Evolutionary conservation across 352 stramenopile species (phyloP).

Genomic region (Thalassiosira ordinaria): DNA sequence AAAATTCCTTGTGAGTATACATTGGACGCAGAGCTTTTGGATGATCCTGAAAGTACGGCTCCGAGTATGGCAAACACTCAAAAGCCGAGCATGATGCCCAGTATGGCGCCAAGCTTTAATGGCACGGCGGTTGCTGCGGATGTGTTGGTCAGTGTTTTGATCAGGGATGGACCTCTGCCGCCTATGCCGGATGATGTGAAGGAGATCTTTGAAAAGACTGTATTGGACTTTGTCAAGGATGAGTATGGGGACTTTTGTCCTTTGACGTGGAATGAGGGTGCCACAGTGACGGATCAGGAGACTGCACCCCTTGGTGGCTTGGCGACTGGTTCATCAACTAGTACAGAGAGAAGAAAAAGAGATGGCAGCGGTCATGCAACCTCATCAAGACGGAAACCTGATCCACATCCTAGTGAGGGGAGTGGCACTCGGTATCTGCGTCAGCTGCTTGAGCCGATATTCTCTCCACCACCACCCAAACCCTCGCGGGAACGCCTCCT

Average conservation of each 20-base stretch:
- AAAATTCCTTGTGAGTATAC: conserved; percentile 28
- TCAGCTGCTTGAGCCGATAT: conserved; percentile 14
- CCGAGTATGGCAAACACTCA: conserved; percentile 1
- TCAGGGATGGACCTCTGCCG: conserved; percentile 18
- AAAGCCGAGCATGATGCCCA: conserved; percentile 6
- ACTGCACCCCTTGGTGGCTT: neutral
- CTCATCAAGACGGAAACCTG: neutral
- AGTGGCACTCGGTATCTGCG: conserved; percentile 6
- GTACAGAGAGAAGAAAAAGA: conserved; percentile 4
- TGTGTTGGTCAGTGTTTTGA: conserved; percentile 17
- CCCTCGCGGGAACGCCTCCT: neutral
- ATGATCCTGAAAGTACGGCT: too few relatives aligned
- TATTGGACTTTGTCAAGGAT: conserved; percentile 24
- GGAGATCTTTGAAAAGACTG: neutral
- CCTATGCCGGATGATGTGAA: conserved; percentile 19
- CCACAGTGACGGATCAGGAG: conserved; percentile 13
- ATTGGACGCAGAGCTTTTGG: neutral
- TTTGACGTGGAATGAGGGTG: conserved; percentile 15
- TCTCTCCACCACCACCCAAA: neutral
- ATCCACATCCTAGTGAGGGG: neutral
- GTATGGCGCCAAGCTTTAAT: conserved; percentile 1
- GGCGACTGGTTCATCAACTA: neutral
- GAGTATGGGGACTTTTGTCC: conserved; percentile 19
- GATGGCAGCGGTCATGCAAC: neutral
- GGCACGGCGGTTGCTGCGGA: conserved; percentile 10